Evolutionary conservation across 23 red algal genomes (phyloP), one percentile per base, ranked within the genome.

Genomic region (Pyropia yezoensis): DNA sequence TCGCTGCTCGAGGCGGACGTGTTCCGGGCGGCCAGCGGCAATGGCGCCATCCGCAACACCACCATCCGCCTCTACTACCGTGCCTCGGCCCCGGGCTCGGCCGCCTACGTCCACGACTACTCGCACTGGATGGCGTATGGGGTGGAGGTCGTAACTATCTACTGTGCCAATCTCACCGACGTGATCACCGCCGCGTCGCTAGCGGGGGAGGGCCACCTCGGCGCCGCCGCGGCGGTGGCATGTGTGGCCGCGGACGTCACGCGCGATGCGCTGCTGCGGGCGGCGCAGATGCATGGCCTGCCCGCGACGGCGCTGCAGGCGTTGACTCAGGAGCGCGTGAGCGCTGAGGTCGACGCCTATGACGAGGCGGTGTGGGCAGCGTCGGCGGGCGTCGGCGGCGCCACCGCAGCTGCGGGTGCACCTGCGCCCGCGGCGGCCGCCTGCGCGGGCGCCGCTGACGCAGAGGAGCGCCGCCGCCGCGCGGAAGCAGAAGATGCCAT

Each of bases 41-140:
- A 78, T 47, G 90, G 90, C 30, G 68, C 80, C 16, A 80, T 79
- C 54, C 73, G 90, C 30, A 70, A 63, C 9, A 82, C 58, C 27
- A 33, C 54, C 7, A 73, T 87, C 24, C 71, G 58, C 5, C 22
- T 88, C 24, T 83, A 85, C 52, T 57, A 70, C 50, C 45, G 70
- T 21, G 71, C 77, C 30, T 67, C 75, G 14, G 27, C 59, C 1
- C 57, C 28, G 16, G 73, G 50, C 24, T 34, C 45, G 21, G 71
- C 78, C 59, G 75, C 90, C 0, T 95, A 83, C 71, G 62, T 59
- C 14, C 22, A 54, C 27, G 70, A 68, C 63, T 82, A 88, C 34
- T 65, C 61, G 3, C 18, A 70, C 28, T 95, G 90, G 90, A 80
- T 55, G 21, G 76, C 69, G 18, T 95, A 78, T 70, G 90, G 90